Percentiles rank a stretch among this genome's conserved stretches.
Conservation (phyloP, 257 asterid species). For the Solanum neorickii region DNA sequence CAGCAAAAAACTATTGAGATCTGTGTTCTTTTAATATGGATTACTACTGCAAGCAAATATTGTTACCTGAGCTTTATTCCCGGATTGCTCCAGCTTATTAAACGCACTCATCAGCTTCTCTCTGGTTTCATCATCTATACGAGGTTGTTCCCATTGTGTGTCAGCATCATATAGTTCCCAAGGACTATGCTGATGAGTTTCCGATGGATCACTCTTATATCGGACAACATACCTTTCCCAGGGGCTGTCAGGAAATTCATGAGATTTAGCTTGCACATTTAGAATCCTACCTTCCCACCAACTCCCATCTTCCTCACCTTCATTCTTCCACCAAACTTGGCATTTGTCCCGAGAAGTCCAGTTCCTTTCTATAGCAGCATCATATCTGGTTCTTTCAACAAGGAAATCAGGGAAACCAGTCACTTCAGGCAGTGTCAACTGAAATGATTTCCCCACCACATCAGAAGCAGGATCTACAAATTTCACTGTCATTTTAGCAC, state of each 20-base stretch:
- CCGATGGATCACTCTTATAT: constrained; percentile 74
- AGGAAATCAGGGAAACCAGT: constrained; percentile 89
- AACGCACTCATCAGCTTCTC: constrained; percentile 40
- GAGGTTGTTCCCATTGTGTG: constrained; percentile 63
- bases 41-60: background rate
- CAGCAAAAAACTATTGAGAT: background rate
- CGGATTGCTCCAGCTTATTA: constrained; percentile 59
- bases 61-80: constrained; percentile 47
- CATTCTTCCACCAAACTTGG: constrained; percentile 94
- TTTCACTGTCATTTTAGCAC: constrained; percentile 75
- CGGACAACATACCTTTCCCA: constrained; percentile 84
- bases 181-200: constrained; percentile 81
- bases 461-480: constrained; percentile 63
- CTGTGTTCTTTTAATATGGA: background rate
- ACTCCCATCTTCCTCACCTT: constrained; percentile 66
- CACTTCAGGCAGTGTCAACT: constrained; percentile 73
- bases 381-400: constrained; percentile 78
- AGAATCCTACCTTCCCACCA: constrained; percentile 96
- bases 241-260: constrained; percentile 85
- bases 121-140: constrained; percentile 45
- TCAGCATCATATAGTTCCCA: constrained; percentile 82
- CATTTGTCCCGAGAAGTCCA: constrained; percentile 82
- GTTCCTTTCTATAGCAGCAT: constrained; percentile 63
- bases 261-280: constrained; percentile 53
- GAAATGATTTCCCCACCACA: constrained; percentile 53